A percentile compares a stretch with the other conserved stretches of the same genome.
Evolutionary conservation across 371 early-diverging fungal species (phyloP).

Genomic region (Phascolomyces articulosus): DNA sequence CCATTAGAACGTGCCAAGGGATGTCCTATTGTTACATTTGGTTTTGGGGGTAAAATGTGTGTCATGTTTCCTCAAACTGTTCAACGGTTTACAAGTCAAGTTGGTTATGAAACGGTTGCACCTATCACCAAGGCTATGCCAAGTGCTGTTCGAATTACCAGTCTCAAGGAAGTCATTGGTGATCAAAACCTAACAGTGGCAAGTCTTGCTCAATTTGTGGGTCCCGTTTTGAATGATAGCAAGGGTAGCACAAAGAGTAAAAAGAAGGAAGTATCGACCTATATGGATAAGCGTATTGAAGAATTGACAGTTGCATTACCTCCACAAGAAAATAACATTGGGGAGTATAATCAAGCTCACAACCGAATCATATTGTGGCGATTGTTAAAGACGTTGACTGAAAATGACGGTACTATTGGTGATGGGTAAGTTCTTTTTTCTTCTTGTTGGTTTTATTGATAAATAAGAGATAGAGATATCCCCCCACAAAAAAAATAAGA

Average conservation of each 20-base stretch:
- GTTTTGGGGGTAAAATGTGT: slow-evolving; percentile 87
- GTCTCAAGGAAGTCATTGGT: slow-evolving; percentile 42
- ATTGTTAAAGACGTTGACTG: slow-evolving; percentile 62
- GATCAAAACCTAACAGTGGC: slow-evolving; percentile 24
- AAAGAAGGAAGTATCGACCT: slow-evolving; percentile 67
- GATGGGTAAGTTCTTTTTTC: slow-evolving; percentile 58
- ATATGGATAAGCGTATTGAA: slow-evolving; percentile 55
- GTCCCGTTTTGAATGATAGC: slow-evolving; percentile 65
- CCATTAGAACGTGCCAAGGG: slow-evolving; percentile 72
- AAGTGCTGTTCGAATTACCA: slow-evolving; percentile 56
- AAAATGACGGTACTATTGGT: slow-evolving; percentile 67
- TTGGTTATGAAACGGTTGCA: slow-evolving; percentile 37
- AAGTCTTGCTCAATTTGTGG: slow-evolving; percentile 42
- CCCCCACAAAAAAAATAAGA: background rate
- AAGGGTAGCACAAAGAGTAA: slow-evolving; percentile 59
- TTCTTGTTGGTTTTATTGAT: background rate
- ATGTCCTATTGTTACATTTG: slow-evolving; percentile 79
- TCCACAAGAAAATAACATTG: slow-evolving; percentile 23
- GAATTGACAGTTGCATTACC: slow-evolving; percentile 34
- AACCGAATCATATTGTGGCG: slow-evolving; percentile 60
- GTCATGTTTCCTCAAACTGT: slow-evolving; percentile 75
- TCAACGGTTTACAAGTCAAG: slow-evolving; percentile 58
- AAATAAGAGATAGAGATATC: background rate
- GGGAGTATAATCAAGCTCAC: slow-evolving; percentile 31
- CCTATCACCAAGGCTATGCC: slow-evolving; percentile 62